Evolutionary conservation across 1,139 yeast species (phyloP), one percentile per base, ranked within the genome.

Genomic region (Fermentozyma sake): DNA sequence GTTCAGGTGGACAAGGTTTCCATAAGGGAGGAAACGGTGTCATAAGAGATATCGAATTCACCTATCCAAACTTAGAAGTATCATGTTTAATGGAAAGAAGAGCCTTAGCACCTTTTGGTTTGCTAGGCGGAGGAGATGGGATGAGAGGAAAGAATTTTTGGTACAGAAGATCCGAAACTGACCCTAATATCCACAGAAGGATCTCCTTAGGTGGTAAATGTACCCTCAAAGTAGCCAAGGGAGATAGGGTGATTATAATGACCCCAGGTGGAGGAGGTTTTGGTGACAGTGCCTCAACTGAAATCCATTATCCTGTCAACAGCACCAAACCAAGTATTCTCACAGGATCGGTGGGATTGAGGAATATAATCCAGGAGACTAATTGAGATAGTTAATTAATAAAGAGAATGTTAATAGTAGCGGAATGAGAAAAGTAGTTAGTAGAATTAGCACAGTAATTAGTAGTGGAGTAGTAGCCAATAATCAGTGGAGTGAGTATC

Each of bases 261-360:
- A 63, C 73, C 0, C 73, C 73, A 1, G 73, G 73, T 13, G 73
- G 73, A 10, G 73, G 73, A n/a, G 73, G 72, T 3, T 68, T 47
- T 46, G 31, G 25, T 6, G 26, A 24, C 9, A 32, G 22, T 4
- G 35, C 31, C 4, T 17, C 29, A 6, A 12, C 23, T 13, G 18
- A 18, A 2, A 32, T 46, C 3, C 38, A 49, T 20, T 61, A 55
- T 34, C 51, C 57, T 5, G 48, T 61, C 11, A 29, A 37, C 11
- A 47, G 55, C 26, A 29, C 43, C 15, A 42, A 45, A 13, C 41
- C 45, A 2, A 45, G 48, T 7, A 46, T 51, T 5, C 40, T 50
- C 15, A 61, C 64, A 4, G 71, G 71, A 1, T 60, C 68, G 5
- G 59, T 59, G 4, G 68, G 57, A 6, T 42, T 55, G 50, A 50